Evolutionary conservation across 1,284 basidiomycete genomes (phyloP).

Genomic region (Ceraceosorus guamensis): DNA sequence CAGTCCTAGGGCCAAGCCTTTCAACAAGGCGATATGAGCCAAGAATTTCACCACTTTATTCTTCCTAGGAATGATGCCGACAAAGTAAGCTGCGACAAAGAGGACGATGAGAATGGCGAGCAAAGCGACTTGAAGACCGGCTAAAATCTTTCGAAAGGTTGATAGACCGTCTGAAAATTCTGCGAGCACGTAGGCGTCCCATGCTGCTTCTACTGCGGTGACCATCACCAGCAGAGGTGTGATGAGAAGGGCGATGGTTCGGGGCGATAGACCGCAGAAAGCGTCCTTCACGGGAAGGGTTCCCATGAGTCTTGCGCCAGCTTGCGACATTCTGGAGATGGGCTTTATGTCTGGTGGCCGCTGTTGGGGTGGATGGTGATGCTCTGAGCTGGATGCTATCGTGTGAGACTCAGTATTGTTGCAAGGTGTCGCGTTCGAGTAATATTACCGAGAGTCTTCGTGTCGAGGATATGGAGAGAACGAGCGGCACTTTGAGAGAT

Average conservation of each 20-base stretch:
- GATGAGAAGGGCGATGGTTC: background rate
- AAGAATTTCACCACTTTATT: background rate
- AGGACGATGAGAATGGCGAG: background rate
- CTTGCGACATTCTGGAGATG: too few relatives aligned
- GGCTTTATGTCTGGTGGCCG: too few relatives aligned
- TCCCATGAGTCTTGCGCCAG: too few relatives aligned
- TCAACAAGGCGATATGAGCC: background rate
- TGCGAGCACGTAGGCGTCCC: background rate
- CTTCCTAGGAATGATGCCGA: background rate
- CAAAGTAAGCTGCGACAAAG: background rate
- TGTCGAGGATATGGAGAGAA: too few relatives aligned
- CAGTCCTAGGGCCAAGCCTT: background rate
- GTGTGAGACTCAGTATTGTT: too few relatives aligned
- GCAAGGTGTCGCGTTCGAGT: too few relatives aligned
- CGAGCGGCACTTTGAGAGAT: too few relatives aligned
- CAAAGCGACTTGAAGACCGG: background rate
- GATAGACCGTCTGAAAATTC: background rate
- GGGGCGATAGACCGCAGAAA: background rate
- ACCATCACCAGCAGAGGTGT: background rate
- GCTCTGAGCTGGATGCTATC: too few relatives aligned
- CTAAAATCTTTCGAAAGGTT: background rate
- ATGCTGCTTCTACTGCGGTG: background rate
- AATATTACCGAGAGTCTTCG: too few relatives aligned
- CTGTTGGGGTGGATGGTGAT: too few relatives aligned
- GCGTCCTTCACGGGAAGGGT: background rate